phyloP scores from a whole-genome alignment of 768 basidiomycete species.

The Xerocomellus chrysenteron region DNA sequence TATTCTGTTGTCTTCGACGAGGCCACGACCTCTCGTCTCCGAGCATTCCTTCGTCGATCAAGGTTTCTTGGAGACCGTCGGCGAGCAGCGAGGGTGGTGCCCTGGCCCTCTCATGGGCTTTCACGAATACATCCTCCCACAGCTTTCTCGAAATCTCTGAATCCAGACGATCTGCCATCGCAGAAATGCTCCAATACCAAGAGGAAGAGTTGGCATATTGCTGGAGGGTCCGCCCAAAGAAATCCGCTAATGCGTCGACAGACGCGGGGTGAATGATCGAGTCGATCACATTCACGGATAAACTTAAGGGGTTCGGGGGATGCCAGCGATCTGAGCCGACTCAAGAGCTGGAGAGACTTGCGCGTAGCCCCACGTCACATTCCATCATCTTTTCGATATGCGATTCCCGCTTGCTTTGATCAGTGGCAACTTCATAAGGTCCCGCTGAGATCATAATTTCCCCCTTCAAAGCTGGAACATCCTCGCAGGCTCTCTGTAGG shows the following conservation, averaged over 20 bases:
- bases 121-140: constrained; percentile 23
- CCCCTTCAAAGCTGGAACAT: not conserved
- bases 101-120: constrained; percentile 3
- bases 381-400: not conserved
- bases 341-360: not conserved
- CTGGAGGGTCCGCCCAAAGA: constrained; percentile 17
- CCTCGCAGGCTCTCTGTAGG: not conserved
- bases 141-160: constrained; percentile 11
- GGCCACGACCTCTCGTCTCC: not conserved
- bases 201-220: not conserved
- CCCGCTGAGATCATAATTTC: no score
- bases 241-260: constrained; percentile 15
- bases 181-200: constrained; percentile 8
- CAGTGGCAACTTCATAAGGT: no score
- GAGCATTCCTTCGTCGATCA: not conserved
- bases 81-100: not conserved
- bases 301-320: not conserved
- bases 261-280: constrained; percentile 17
- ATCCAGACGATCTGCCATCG: constrained; percentile 13
- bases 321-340: not conserved
- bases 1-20: not conserved
- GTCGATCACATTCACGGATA: constrained; percentile 17
- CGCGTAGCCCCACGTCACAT: constrained; percentile 4
- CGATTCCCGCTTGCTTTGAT: not conserved
- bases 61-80: not conserved